Evolutionary conservation across 768 basidiomycete genomes (phyloP).

Genomic region (Suillus subluteus): DNA sequence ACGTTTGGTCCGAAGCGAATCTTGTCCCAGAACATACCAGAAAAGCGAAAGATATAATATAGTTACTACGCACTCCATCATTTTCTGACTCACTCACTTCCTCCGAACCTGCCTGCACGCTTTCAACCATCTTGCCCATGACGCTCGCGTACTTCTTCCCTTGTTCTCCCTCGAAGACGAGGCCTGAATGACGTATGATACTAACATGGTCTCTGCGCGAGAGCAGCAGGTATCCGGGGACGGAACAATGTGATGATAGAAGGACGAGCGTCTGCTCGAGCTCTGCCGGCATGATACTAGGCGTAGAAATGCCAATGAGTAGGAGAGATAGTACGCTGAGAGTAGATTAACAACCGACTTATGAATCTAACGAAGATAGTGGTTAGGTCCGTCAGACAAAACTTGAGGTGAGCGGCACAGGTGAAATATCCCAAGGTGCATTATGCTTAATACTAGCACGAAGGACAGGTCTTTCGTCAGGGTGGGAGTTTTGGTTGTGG

Average conservation of each 20-base stretch:
- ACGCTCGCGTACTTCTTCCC: slow-evolving; percentile 76
- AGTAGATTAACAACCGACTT: too few species aligned
- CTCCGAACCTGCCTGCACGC: slow-evolving; percentile 76
- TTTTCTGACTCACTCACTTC: slow-evolving; percentile 70
- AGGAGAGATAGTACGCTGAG: too few species aligned
- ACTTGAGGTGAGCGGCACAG: too few species aligned
- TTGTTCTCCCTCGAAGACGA: slow-evolving; percentile 84
- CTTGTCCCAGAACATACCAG: slow-evolving; percentile 61
- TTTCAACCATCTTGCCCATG: slow-evolving; percentile 77
- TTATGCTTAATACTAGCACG: too few species aligned
- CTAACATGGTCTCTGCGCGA: slow-evolving; percentile 71
- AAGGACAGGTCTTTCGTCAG: too few species aligned
- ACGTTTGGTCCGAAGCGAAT: slow-evolving; percentile 85
- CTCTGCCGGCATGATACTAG: slow-evolving; percentile 66
- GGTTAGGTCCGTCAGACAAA: too few species aligned
- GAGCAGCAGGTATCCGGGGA: slow-evolving; percentile 85
- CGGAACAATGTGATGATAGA: slow-evolving; percentile 80
- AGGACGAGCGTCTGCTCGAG: slow-evolving; percentile 78
- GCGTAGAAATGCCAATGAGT: neutral
- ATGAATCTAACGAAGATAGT: too few species aligned
- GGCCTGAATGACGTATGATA: slow-evolving; percentile 84
- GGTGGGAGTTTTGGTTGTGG: too few species aligned
- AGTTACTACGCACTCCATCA: slow-evolving; percentile 53
- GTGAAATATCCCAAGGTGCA: too few species aligned
- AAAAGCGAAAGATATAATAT: neutral